Conservation (phyloP, 768 basidiomycete genomes). For the Coprinellus micaceus region DNA sequence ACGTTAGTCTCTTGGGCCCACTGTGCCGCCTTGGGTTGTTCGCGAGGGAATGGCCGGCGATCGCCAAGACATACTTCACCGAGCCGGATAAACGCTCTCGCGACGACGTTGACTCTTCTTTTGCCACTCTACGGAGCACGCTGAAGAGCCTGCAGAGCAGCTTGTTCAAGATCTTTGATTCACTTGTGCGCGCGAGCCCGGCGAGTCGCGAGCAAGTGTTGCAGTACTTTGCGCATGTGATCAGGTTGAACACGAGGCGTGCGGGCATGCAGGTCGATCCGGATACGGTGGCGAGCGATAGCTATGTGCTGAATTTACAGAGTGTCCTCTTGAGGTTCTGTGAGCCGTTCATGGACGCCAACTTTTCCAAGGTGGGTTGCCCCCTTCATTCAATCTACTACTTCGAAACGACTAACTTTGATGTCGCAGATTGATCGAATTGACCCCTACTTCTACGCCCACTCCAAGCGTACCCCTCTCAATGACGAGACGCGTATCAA, state of each 20-base stretch:
- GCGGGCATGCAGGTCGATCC: conserved; percentile 89
- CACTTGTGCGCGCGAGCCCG: conserved; percentile 79
- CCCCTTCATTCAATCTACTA: background rate
- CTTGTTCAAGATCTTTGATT: conserved; percentile 85
- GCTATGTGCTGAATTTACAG: conserved; percentile 90
- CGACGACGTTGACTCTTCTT: conserved; percentile 77
- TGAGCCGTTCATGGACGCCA: conserved; percentile 93
- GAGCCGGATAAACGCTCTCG: conserved; percentile 74
- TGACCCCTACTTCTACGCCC: conserved; percentile 76
- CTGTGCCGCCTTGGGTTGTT: conserved; percentile 83
- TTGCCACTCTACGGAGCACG: conserved; percentile 81
- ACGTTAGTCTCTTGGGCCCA: conserved; percentile 73
- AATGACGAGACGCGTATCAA: conserved; percentile 92
- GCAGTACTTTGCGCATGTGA: conserved; percentile 71
- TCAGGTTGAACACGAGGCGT: conserved; percentile 77
- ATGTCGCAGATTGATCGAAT: conserved; percentile 78
- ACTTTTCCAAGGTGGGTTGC: conserved; percentile 70
- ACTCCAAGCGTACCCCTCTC: conserved; percentile 68
- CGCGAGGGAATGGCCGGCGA: conserved; percentile 82
- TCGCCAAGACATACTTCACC: conserved; percentile 80
- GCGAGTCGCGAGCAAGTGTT: conserved; percentile 79
- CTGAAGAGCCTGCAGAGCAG: conserved; percentile 78
- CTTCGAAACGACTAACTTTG: conserved; percentile 1
- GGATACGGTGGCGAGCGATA: conserved; percentile 82
- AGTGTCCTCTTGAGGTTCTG: conserved; percentile 79